Evolutionary conservation across 208 protist genomes (phyloP), one percentile per base, ranked within the genome.

Genomic region (Leishmania arabica): DNA sequence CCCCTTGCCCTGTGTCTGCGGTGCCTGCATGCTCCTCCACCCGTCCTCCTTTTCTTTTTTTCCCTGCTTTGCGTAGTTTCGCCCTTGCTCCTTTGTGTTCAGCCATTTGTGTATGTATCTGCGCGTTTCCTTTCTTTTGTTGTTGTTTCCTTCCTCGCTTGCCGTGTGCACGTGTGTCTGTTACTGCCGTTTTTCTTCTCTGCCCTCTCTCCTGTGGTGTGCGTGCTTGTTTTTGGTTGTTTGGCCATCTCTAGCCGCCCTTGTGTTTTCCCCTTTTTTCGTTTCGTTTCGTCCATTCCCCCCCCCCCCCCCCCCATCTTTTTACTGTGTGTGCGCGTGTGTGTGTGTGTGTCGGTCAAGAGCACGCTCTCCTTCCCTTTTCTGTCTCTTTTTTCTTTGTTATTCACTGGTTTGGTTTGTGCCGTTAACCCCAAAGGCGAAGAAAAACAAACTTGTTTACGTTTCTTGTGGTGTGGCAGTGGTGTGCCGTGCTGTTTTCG

Each of bases 351-450:
- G 60, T 72, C 42, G 2, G 37, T 24, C 19, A 74, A 71, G 21
- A 77, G 37, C 45, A 77, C 15, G 21, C n/a, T 27, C 3, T 31
- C 11, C 40, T 62, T 76, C 45, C 0, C 45, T 47, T 47, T 47
- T 81, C 37, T 81, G 5, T 15, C 37, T 75, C 45, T 70, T 15
- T 56, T 77, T 82, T 47, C 54, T 65, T 54, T 70, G 27, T 66
- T 66, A 66, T 66, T 66, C 62, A 40, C 62, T 66, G 31, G 31
- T 66, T 40, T 40, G 62, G 9, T 8, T 15, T 37, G 31, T 37
- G 15, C 31, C 62, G 11, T 21, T 66, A 8, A 66, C 62, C 5
- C 8, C 13, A 37, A 21, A 66, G 31, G 11, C 27, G 62, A 37
- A 66, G 62, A 37, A 37, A 37, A 37, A 66, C 11, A 37, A 40